phyloP scores from a whole-genome alignment of 768 basidiomycete genomes.

The Tricholoma sp. region DNA sequence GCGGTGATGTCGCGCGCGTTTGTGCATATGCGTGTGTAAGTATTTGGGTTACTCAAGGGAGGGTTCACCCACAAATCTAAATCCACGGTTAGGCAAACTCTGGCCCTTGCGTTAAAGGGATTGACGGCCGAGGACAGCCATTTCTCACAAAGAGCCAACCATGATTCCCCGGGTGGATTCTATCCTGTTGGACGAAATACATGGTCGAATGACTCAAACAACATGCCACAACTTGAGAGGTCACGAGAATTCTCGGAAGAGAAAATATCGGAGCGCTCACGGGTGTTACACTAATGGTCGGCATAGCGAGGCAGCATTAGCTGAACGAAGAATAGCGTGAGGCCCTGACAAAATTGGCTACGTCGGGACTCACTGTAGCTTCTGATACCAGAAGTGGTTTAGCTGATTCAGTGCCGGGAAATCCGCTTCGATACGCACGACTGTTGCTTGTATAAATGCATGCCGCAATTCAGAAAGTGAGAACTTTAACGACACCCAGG shows the following conservation, averaged over 20 bases:
- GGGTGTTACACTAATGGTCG: conserved; percentile 1
- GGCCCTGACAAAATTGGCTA: background rate
- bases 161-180: conserved; percentile 8
- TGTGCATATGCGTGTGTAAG: background rate
- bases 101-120: conserved; percentile 11
- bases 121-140: conserved; percentile 8
- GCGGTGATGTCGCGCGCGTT: conserved; percentile 7
- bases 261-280: background rate
- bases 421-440: background rate
- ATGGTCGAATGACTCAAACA: conserved; percentile 9
- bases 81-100: conserved; percentile 7
- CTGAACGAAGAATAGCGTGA: conserved; percentile 3
- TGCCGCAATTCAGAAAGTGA: background rate
- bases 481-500: background rate
- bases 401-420: background rate
- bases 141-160: conserved; percentile 12
- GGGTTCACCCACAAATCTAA: background rate
- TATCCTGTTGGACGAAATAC: conserved; percentile 9
- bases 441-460: background rate
- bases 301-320: conserved; percentile 1
- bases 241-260: background rate
- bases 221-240: too few relatives aligned
- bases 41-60: background rate
- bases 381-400: background rate
- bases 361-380: background rate